These are phyloP conservation scores for Debaryomyces coudertii DNA, from an alignment of 1,139 yeast genomes.

Conservation along the genomic window DNA sequence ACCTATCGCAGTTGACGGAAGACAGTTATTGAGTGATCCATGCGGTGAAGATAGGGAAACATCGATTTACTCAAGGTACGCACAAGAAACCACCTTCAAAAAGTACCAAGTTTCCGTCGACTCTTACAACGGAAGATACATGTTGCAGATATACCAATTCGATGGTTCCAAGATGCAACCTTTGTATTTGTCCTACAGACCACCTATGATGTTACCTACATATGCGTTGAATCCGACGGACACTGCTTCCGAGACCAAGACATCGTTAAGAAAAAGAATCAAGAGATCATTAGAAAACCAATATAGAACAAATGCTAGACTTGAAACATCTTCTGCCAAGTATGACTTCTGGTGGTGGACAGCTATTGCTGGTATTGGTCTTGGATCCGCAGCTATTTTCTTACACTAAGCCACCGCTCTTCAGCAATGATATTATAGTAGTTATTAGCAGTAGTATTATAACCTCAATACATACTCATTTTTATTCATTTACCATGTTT, in stretches of 20 bases:
- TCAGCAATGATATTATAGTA: background rate
- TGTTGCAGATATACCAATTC: constrained; percentile 72
- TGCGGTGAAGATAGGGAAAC: constrained; percentile 57
- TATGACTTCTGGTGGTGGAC: constrained; percentile 53
- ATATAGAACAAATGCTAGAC: constrained; percentile 74
- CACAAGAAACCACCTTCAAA: constrained; percentile 63
- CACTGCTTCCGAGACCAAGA: constrained; percentile 38
- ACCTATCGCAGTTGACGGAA: constrained; percentile 87
- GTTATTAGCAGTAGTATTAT: background rate
- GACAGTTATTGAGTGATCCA: constrained; percentile 88
- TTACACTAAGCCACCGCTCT: constrained; percentile 17
- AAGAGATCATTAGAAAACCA: constrained; percentile 79
- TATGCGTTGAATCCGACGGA: constrained; percentile 84
- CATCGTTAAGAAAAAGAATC: constrained; percentile 50
- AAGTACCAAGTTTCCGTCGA: constrained; percentile 66
- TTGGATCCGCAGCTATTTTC: constrained; percentile 27
- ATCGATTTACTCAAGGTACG: constrained; percentile 72
- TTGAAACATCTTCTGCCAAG: constrained; percentile 41
- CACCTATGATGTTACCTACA: constrained; percentile 97
- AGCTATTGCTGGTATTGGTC: constrained; percentile 34
- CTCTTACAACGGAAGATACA: constrained; percentile 79
- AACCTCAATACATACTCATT: background rate
- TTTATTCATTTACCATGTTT: constrained; percentile 1
- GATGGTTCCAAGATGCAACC: constrained; percentile 90
- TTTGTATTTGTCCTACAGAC: constrained; percentile 84